Percentiles rank a stretch among this genome's conserved stretches.
phyloP scores from a whole-genome alignment of 495 filamentous ascomycete genomes.

The Cryomyces minteri region DNA sequence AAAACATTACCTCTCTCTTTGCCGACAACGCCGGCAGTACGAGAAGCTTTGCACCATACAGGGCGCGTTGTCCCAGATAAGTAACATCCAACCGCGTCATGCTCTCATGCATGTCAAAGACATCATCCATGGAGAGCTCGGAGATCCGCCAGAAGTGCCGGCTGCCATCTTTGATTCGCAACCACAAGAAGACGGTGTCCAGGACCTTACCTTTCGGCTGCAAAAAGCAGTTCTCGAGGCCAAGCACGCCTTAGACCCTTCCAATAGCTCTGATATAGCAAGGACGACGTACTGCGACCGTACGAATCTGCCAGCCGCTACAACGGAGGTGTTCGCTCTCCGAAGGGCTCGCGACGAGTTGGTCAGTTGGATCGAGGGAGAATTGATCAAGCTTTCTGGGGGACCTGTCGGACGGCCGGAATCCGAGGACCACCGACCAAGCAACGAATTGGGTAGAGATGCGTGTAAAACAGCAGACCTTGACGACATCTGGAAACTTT shows the following conservation, averaged over 20 bases:
- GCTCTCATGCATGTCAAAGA: too few species aligned
- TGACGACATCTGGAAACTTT: conserved; percentile 1
- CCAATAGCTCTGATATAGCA: neutral
- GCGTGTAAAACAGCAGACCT: too few species aligned
- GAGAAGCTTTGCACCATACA: too few species aligned
- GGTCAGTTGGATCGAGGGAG: conserved; percentile 17
- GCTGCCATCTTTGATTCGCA: neutral
- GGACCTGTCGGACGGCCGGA: neutral
- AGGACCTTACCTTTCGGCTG: conserved; percentile 4
- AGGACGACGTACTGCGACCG: neutral
- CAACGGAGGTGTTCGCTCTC: conserved; percentile 13
- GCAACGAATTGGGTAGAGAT: too few species aligned
- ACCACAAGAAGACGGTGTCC: too few species aligned
- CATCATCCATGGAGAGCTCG: too few species aligned
- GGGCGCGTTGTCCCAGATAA: too few species aligned
- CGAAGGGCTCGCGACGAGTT: conserved; percentile 15
- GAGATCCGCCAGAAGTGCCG: too few species aligned
- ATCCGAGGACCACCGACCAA: too few species aligned
- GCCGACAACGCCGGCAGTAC: too few species aligned
- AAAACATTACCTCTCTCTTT: too few species aligned
- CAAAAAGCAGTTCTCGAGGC: conserved; percentile 6
- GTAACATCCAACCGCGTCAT: too few species aligned
- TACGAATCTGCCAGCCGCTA: neutral
- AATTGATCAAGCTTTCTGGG: conserved; percentile 14
- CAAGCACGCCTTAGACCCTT: conserved; percentile 1